Base-by-base conservation (phyloP, 345 rosid species). In the Camelina sativa region DNA sequence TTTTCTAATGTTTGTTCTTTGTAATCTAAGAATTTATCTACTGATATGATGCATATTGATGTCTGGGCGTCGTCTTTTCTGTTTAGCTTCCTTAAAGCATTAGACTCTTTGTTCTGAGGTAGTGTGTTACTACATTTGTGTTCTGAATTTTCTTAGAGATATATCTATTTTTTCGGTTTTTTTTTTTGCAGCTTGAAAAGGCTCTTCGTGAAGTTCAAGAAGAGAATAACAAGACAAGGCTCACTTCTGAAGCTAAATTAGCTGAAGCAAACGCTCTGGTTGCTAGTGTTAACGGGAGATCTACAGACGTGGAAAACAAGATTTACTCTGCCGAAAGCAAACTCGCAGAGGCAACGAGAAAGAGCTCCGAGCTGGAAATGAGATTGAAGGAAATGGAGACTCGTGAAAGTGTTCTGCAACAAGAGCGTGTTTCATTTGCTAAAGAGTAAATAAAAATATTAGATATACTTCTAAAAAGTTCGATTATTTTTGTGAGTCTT, bases 371-470 rank as follows among this genome's bases (percentile, higher is more conserved):
- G 72, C 72, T 91, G 85, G 93, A 94, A 80, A 67, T 81, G 85
- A 88, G 86, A 80, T 79, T 89, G 84, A 84, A 84, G 71, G 96
- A 91, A 82, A 41, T 91, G 80, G 94, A 84, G 78, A 80, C 91
- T 51, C 91, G 89, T 63, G 96, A 93, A 80, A 82, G 70, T 62
- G 71, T 84, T 65, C 72, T 91, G 73, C 86, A 79, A 73, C 88
- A 83, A 73, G 97, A 87, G 67, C 87, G 86, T 13, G 82, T 86
- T 56, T 88, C 97, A 61, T 80, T 88, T 71, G 64, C 79, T 59
- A 70, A 89, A 71, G 96, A 91, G 97, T 93, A 88, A 57, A 12
- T 57, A 38, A 44, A 44, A 16, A 53, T 75, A 11, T 63, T 62
- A 13, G 34, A 32, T 72, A 43, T 66, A 23, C 19, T 10, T 9